Conservation (phyloP, 1,139 yeast species). For the Kurtzmaniella natalensis region DNA sequence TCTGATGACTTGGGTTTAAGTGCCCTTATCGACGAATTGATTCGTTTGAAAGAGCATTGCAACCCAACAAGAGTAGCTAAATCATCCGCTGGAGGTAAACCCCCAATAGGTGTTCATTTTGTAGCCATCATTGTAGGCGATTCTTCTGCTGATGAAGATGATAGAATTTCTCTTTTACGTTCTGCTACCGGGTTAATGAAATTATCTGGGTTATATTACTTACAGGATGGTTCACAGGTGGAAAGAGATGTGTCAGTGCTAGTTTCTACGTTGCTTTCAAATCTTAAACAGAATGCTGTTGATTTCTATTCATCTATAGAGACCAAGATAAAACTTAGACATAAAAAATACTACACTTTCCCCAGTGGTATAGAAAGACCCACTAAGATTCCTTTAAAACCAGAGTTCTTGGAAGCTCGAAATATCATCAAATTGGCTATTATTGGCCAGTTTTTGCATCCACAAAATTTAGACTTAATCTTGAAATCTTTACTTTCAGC, state of each 20-base stretch:
- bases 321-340: conserved; percentile 29
- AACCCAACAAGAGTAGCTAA: conserved; percentile 8
- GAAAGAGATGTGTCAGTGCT: conserved; percentile 27
- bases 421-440: conserved; percentile 37
- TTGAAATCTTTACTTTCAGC: conserved; percentile 29
- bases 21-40: conserved; percentile 11
- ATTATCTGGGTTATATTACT: conserved; percentile 26
- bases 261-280: conserved; percentile 26
- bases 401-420: conserved; percentile 37
- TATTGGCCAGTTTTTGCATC: conserved; percentile 29
- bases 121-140: conserved; percentile 11
- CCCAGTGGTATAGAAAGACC: conserved; percentile 24
- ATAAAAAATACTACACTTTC: conserved; percentile 34
- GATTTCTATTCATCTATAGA: conserved; percentile 36
- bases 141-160: conserved; percentile 14
- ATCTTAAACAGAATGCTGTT: conserved; percentile 23
- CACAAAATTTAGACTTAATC: conserved; percentile 31
- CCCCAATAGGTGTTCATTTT: conserved; percentile 27
- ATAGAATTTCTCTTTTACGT: conserved; percentile 22
- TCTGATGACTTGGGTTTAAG: conserved; percentile 11
- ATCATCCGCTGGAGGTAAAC: conserved; percentile 25
- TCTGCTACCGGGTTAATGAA: conserved; percentile 28
- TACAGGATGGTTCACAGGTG: conserved; percentile 12
- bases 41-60: conserved; percentile 16
- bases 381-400: conserved; percentile 31